phyloP scores from a whole-genome alignment of 768 basidiomycete species.

The Phylloporus sp. region DNA sequence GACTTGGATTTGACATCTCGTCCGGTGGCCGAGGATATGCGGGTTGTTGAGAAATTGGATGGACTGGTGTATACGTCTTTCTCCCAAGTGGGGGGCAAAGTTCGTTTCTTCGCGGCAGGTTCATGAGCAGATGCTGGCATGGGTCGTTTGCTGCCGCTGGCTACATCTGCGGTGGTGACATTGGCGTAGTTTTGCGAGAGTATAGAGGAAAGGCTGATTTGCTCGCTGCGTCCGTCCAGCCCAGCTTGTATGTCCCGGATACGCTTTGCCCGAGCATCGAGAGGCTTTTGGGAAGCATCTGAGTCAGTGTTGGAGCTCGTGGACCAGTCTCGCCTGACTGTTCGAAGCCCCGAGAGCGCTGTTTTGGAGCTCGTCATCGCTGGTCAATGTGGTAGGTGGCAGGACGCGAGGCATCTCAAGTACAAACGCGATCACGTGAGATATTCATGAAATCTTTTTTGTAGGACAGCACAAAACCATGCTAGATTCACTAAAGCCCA shows the following conservation, averaged over 20 bases:
- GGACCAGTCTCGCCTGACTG: slow-evolving; percentile 62
- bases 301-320: slow-evolving; percentile 34
- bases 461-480: slow-evolving; percentile 35
- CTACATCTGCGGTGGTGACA: slow-evolving; percentile 13
- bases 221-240: slow-evolving; percentile 40
- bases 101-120: slow-evolving; percentile 47
- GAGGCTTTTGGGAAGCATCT: slow-evolving; percentile 16
- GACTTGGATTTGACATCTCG: slow-evolving; percentile 8
- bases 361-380: slow-evolving; percentile 31
- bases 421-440: slow-evolving; percentile 23
- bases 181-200: slow-evolving; percentile 12
- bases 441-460: too few relatives aligned
- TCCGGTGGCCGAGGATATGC: slow-evolving; percentile 10
- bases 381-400: too few relatives aligned
- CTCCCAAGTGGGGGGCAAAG: slow-evolving; percentile 49
- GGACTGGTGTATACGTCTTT: slow-evolving; percentile 34
- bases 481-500: slow-evolving; percentile 25
- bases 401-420: not conserved
- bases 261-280: slow-evolving; percentile 34
- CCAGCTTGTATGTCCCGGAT: slow-evolving; percentile 58
- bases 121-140: slow-evolving; percentile 15
- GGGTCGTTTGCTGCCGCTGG: slow-evolving; percentile 34
- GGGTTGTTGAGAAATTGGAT: slow-evolving; percentile 28
- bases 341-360: slow-evolving; percentile 55
- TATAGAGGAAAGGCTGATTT: slow-evolving; percentile 13